Evolutionary conservation across 2,329 filamentous ascomycete genomes (phyloP).

Genomic region (Aureobasidium sp.): DNA sequence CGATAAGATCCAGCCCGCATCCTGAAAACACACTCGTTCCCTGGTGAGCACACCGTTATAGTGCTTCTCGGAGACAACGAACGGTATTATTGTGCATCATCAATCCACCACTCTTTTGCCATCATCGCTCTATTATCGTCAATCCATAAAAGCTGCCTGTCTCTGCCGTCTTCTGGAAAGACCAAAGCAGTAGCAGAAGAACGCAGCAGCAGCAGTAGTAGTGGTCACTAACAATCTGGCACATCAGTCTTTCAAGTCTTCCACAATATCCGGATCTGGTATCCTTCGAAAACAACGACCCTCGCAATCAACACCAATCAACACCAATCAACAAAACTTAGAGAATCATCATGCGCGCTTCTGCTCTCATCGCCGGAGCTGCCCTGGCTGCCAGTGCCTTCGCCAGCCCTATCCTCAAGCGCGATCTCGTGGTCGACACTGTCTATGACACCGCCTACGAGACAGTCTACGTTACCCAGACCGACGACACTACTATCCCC

Average conservation of each 20-base stretch:
- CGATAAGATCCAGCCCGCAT: constrained; percentile 16
- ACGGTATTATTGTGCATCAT: constrained; percentile 12
- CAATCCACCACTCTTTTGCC: constrained; percentile 3
- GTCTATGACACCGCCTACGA: constrained; percentile 27
- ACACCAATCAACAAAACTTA: constrained; percentile 18
- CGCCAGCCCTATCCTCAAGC: constrained; percentile 28
- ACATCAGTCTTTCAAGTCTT: constrained; percentile 16
- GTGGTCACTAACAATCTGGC: constrained; percentile 15
- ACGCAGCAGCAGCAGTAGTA: constrained; percentile 16
- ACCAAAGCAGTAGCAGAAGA: constrained; percentile 15
- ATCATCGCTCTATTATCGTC: neutral
- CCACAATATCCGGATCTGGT: constrained; percentile 19
- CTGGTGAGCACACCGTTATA: constrained; percentile 12
- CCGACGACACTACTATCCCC: constrained; percentile 21
- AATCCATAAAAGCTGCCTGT: constrained; percentile 17
- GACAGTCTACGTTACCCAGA: constrained; percentile 31
- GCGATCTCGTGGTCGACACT: constrained; percentile 24
- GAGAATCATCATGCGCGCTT: constrained; percentile 29
- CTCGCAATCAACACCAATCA: constrained; percentile 21
- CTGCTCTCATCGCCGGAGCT: constrained; percentile 27
- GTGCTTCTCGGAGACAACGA: constrained; percentile 5
- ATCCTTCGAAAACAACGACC: constrained; percentile 20
- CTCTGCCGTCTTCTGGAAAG: constrained; percentile 8
- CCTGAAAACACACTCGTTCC: constrained; percentile 5
- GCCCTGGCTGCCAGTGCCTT: constrained; percentile 32